phyloP scores from a whole-genome alignment of 2,329 filamentous ascomycete genomes.

The Truncatella angustata region DNA sequence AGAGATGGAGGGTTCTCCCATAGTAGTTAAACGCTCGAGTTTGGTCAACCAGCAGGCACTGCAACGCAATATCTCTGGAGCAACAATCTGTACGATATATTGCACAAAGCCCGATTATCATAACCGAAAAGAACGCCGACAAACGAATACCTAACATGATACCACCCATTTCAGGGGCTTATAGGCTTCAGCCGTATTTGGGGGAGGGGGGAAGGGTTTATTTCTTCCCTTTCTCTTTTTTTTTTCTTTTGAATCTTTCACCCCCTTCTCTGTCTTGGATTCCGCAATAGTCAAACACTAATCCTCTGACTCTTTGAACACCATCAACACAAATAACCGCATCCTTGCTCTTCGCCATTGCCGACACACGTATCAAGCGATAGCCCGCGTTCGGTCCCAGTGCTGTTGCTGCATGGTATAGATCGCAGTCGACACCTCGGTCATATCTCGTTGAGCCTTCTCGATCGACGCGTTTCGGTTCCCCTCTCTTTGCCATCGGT shows the following conservation, averaged over 20 bases:
- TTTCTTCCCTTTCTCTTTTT: neutral
- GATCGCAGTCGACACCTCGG: constrained; percentile 62
- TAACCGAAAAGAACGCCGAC: no score
- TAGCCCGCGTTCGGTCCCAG: constrained; percentile 12
- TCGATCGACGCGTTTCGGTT: constrained; percentile 72
- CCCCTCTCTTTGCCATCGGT: constrained; percentile 75
- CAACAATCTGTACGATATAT: no score
- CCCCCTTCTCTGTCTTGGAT: neutral
- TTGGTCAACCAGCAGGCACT: no score
- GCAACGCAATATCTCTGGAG: no score
- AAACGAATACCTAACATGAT: no score
- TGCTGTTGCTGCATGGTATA: constrained; percentile 41
- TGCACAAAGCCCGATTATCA: no score
- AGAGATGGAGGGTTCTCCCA: no score
- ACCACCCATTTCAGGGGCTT: no score
- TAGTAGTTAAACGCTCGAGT: no score
- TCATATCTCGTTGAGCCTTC: constrained; percentile 68
- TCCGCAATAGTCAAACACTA: constrained; percentile 7
- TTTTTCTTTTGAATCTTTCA: neutral
- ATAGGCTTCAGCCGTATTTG: no score
- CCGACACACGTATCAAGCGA: neutral
- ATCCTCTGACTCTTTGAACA: constrained; percentile 14
- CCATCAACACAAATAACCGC: constrained; percentile 8
- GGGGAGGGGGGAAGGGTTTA: no score
- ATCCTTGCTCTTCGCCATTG: neutral